Conservation (phyloP, 1,284 basidiomycete genomes). For the Porphyrellus sp. region DNA sequence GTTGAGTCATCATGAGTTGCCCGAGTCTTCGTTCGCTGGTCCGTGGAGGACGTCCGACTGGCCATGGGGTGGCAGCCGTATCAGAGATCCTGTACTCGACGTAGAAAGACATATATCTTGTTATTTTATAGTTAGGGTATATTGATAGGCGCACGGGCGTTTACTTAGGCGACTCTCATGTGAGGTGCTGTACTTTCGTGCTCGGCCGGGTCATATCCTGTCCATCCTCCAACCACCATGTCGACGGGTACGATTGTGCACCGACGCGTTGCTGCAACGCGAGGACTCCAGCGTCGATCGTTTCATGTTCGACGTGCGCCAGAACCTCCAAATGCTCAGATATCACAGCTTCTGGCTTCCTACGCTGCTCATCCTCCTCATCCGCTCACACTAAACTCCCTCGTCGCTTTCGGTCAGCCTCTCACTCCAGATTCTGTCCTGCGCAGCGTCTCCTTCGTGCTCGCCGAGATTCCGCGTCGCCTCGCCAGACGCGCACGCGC, state of each 20-base stretch:
- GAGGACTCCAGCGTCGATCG: conserved; percentile 10
- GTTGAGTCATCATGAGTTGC: conserved; percentile 19
- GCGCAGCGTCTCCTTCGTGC: conserved; percentile 64
- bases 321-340: conserved; percentile 27
- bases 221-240: conserved; percentile 8
- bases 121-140: conserved; percentile 21
- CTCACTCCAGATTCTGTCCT: conserved; percentile 66
- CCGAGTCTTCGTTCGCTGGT: background rate
- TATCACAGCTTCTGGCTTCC: conserved; percentile 31
- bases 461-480: conserved; percentile 70
- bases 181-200: too few relatives aligned
- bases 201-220: conserved; percentile 3
- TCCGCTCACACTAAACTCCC: conserved; percentile 63
- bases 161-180: background rate
- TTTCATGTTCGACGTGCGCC: conserved; percentile 29
- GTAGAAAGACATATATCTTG: conserved; percentile 29
- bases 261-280: conserved; percentile 2
- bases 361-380: conserved; percentile 36
- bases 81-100: conserved; percentile 22
- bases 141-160: conserved; percentile 2
- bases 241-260: conserved; percentile 1
- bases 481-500: conserved; percentile 69
- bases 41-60: background rate
- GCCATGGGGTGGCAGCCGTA: conserved; percentile 4
- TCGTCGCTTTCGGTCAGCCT: conserved; percentile 72